Percentiles rank a stretch among this genome's conserved stretches.
phyloP scores from a whole-genome alignment of 1,284 basidiomycete species.

The Malassezia vespertilionis region DNA sequence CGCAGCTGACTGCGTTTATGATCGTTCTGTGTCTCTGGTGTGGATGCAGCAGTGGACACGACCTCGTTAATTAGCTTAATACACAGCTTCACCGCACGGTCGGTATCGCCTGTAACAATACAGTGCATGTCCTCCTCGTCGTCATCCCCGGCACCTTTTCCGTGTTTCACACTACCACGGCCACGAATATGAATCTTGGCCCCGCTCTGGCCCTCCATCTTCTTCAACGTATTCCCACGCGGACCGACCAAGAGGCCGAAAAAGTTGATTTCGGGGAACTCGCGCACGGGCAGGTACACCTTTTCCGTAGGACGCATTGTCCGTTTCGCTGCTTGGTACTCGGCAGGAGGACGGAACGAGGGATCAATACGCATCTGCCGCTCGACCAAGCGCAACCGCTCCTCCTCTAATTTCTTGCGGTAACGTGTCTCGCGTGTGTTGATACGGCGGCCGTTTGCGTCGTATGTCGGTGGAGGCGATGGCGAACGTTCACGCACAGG shows the following conservation, averaged over 20 bases:
- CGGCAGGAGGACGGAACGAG: conserved; percentile 86
- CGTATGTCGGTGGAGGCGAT: conserved; percentile 93
- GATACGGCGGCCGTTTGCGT: conserved; percentile 86
- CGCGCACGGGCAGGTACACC: conserved; percentile 97
- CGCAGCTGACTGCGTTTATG: conserved; percentile 98
- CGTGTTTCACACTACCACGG: conserved; percentile 96
- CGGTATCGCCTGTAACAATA: conserved; percentile 81
- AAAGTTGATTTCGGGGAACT: conserved; percentile 99
- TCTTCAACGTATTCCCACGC: conserved; percentile 95
- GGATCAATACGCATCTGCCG: conserved; percentile 94
- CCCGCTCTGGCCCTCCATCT: conserved; percentile 95
- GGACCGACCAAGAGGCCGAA: conserved; percentile 96
- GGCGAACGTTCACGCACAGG: conserved; percentile 87
- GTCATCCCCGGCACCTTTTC: conserved; percentile 76
- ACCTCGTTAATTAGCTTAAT: conserved; percentile 93
- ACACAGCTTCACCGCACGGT: conserved; percentile 79
- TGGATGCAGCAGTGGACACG: conserved; percentile 96
- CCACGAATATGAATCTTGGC: conserved; percentile 98
- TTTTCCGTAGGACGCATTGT: conserved; percentile 70
- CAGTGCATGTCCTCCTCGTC: conserved; percentile 98
- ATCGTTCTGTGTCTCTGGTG: conserved; percentile 97
- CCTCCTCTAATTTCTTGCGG: conserved; percentile 93
- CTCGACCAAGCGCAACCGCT: conserved; percentile 84
- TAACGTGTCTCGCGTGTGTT: conserved; percentile 98
- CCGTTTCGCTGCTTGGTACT: conserved; percentile 72